A percentile compares a stretch with the other conserved stretches of the same genome.
Evolutionary conservation across 768 basidiomycete genomes (phyloP).

Genomic region (Dioszegia crocea): DNA sequence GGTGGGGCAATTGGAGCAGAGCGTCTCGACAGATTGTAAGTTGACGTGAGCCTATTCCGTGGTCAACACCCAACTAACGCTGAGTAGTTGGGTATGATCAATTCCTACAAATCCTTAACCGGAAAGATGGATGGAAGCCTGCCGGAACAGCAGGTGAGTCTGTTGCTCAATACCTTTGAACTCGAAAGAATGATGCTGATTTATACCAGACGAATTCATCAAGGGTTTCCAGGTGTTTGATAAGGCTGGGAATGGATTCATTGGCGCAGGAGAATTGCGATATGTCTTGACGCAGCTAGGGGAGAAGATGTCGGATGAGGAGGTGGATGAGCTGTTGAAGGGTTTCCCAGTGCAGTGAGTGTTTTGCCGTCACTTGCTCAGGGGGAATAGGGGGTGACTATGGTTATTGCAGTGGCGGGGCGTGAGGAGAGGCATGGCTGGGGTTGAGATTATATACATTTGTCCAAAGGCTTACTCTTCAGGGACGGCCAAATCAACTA

Average conservation of each 20-base stretch:
- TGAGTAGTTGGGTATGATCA: constrained; percentile 78
- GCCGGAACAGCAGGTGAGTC: constrained; percentile 84
- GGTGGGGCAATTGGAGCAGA: constrained; percentile 71
- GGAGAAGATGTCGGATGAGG: constrained; percentile 96
- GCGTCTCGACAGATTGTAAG: constrained; percentile 72
- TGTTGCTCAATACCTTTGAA: not conserved
- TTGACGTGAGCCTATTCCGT: not conserved
- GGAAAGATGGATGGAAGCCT: constrained; percentile 94
- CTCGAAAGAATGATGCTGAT: not conserved
- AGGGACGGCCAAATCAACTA: constrained; percentile 98
- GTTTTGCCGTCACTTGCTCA: not conserved
- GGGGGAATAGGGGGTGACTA: no score
- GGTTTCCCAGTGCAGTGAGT: constrained; percentile 85
- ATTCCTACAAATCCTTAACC: constrained; percentile 84
- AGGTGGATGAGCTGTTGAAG: constrained; percentile 96
- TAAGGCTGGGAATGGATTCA: constrained; percentile 87
- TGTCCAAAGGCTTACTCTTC: constrained; percentile 6
- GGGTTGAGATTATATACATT: no score
- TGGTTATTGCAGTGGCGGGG: no score
- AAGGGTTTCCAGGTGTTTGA: constrained; percentile 99
- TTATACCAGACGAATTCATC: constrained; percentile 85
- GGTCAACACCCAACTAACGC: not conserved
- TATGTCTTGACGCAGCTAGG: constrained; percentile 94
- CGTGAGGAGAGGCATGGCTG: no score
- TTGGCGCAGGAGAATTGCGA: constrained; percentile 83